phyloP scores from a whole-genome alignment of 2,329 filamentous ascomycete genomes.

The Arthrobotrys megalospora region DNA sequence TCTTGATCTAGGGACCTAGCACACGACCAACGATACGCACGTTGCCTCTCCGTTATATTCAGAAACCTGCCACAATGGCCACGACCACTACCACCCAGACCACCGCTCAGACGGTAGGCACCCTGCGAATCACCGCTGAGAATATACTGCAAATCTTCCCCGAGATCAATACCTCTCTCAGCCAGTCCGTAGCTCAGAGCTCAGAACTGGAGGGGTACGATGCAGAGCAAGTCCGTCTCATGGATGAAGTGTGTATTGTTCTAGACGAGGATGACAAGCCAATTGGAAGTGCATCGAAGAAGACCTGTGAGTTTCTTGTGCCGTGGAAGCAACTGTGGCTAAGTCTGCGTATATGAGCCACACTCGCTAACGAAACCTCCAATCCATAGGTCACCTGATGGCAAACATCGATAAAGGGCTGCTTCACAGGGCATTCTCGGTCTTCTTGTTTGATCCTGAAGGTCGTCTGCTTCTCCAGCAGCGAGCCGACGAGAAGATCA shows the following conservation, averaged over 20 bases:
- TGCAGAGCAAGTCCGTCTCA: constrained; percentile 95
- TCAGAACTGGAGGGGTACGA: constrained; percentile 90
- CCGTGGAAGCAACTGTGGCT: constrained; percentile 11
- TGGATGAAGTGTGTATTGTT: constrained; percentile 99
- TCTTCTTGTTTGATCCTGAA: constrained; percentile 95
- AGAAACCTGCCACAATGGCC: constrained; percentile 49
- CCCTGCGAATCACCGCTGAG: constrained; percentile 79
- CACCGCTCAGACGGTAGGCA: constrained; percentile 69
- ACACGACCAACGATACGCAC: constrained; percentile 36
- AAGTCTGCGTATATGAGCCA: constrained; percentile 2
- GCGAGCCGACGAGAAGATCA: constrained; percentile 96
- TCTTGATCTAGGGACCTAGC: constrained; percentile 30
- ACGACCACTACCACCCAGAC: constrained; percentile 68
- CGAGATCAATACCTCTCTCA: constrained; percentile 76
- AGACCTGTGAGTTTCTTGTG: constrained; percentile 78
- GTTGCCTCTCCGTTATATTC: constrained; percentile 31
- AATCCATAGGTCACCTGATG: constrained; percentile 87
- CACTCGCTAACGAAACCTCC: constrained; percentile 61
- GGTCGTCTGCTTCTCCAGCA: constrained; percentile 96
- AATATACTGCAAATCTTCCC: constrained; percentile 91
- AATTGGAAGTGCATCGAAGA: constrained; percentile 98
- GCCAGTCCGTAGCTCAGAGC: constrained; percentile 77
- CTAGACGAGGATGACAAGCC: constrained; percentile 91
- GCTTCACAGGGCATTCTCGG: constrained; percentile 96
- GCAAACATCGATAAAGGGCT: constrained; percentile 97